Conservation (phyloP, 306 rosid species). For the Adenanthera pavonina region DNA sequence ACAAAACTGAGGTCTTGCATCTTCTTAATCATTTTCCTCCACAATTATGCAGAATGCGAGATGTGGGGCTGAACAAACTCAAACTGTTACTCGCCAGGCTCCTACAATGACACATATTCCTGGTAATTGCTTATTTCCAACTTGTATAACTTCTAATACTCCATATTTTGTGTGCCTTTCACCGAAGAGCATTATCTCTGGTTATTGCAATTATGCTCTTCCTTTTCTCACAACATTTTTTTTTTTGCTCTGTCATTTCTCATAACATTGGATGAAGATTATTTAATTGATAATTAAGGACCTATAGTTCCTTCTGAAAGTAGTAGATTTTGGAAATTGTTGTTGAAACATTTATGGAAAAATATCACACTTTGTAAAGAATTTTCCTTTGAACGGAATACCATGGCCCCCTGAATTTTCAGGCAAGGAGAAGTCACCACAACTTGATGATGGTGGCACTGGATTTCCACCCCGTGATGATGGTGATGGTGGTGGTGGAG, state of each 20-base stretch:
- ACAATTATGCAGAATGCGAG: slow-evolving; percentile 72
- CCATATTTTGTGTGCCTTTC: slow-evolving; percentile 5
- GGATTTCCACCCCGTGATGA: slow-evolving; percentile 95
- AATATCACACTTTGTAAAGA: slow-evolving; percentile 8
- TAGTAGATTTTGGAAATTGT: background rate
- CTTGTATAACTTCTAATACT: slow-evolving; percentile 9
- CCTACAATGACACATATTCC: slow-evolving; percentile 96
- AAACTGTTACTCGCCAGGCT: slow-evolving; percentile 82
- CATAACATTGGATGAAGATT: background rate
- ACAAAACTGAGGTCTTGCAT: background rate
- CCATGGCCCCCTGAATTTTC: slow-evolving; percentile 42
- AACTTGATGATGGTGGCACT: slow-evolving; percentile 76
- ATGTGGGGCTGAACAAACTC: slow-evolving; percentile 90
- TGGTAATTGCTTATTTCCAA: slow-evolving; percentile 53
- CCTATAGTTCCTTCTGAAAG: background rate
- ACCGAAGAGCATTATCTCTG: background rate
- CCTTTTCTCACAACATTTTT: slow-evolving; percentile 2
- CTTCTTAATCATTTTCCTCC: slow-evolving; percentile 16
- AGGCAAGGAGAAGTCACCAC: slow-evolving; percentile 96
- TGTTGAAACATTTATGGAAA: background rate
- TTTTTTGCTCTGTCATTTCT: slow-evolving; percentile 12
- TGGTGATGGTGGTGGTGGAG: slow-evolving; percentile 90
- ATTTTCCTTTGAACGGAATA: slow-evolving; percentile 14
- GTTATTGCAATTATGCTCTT: slow-evolving; percentile 7
- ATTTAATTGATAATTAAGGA: slow-evolving; percentile 18